Percentiles rank a stretch among this genome's conserved stretches.
phyloP scores from a whole-genome alignment of 2,329 filamentous ascomycete species.

The Pestalotiopsis sp. region DNA sequence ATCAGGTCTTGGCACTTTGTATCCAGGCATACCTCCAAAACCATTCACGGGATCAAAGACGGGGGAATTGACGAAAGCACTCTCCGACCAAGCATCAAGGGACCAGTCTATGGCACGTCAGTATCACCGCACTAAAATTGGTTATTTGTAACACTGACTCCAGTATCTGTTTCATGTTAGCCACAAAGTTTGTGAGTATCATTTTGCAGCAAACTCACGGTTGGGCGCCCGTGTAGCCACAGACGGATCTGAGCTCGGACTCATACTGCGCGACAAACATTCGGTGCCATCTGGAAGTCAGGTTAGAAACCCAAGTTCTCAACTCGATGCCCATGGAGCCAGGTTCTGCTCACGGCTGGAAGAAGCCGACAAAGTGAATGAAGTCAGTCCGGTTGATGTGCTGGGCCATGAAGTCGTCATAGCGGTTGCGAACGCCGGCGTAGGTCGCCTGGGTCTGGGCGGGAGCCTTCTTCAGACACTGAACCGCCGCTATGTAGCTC shows the following conservation, averaged over 20 bases:
- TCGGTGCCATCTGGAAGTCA: conserved; percentile 18
- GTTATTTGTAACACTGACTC: background rate
- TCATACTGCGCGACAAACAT: conserved; percentile 20
- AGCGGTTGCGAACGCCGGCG: conserved; percentile 41
- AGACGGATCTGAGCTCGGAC: conserved; percentile 15
- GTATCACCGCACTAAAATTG: background rate
- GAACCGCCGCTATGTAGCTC: conserved; percentile 41
- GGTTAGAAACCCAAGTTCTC: background rate
- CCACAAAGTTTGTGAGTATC: background rate
- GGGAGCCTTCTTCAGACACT: conserved; percentile 38
- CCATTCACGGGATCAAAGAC: conserved; percentile 28
- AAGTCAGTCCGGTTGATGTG: conserved; percentile 40
- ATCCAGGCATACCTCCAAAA: conserved; percentile 26
- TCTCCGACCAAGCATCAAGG: conserved; percentile 23
- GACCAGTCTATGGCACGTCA: conserved; percentile 24
- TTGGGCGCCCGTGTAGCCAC: conserved; percentile 16
- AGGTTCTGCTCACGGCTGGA: conserved; percentile 6
- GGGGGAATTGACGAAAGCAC: conserved; percentile 23
- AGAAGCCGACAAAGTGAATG: conserved; percentile 34
- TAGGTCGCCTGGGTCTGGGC: conserved; percentile 28
- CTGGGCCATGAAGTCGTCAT: conserved; percentile 45
- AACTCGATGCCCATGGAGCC: background rate
- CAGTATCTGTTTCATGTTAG: conserved; percentile 13
- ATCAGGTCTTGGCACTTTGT: no score
- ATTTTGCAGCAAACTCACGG: conserved; percentile 10